Conservation (phyloP, 306 rosid genomes). For the Cucurbita moschata region DNA sequence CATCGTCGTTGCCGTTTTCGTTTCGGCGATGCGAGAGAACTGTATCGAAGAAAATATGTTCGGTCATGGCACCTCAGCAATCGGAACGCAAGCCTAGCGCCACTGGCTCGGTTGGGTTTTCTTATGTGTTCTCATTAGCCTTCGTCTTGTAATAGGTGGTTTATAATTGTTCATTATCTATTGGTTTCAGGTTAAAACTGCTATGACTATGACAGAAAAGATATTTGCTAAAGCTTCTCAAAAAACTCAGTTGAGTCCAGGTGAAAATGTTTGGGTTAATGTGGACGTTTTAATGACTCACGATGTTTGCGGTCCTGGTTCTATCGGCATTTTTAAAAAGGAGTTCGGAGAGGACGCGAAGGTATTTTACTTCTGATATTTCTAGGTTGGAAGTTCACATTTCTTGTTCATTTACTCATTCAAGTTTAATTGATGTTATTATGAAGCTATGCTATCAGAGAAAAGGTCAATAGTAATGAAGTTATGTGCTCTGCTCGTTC, state of each 20-base stretch:
- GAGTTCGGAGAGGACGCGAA: constrained; percentile 83
- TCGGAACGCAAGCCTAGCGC: constrained; percentile 60
- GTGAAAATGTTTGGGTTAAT: constrained; percentile 82
- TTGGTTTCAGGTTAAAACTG: constrained; percentile 55
- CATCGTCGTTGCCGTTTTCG: constrained; percentile 21
- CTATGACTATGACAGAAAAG: constrained; percentile 93
- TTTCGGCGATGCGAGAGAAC: constrained; percentile 28
- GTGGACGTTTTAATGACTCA: constrained; percentile 85
- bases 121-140: not conserved
- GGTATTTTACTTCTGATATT: constrained; percentile 20
- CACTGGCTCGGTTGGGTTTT: constrained; percentile 57
- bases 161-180: not conserved
- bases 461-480: not conserved
- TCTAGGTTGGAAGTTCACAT: not conserved
- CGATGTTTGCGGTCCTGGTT: constrained; percentile 92
- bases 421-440: not conserved
- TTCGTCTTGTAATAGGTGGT: constrained; percentile 2
- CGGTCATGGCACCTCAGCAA: constrained; percentile 60
- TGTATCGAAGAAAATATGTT: constrained; percentile 35
- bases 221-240: constrained; percentile 72
- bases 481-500: not conserved
- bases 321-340: constrained; percentile 82
- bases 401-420: not conserved
- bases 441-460: not conserved
- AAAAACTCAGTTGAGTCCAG: constrained; percentile 55